phyloP scores from a whole-genome alignment of 208 protist species.

The Naegleria lovaniensis region DNA sequence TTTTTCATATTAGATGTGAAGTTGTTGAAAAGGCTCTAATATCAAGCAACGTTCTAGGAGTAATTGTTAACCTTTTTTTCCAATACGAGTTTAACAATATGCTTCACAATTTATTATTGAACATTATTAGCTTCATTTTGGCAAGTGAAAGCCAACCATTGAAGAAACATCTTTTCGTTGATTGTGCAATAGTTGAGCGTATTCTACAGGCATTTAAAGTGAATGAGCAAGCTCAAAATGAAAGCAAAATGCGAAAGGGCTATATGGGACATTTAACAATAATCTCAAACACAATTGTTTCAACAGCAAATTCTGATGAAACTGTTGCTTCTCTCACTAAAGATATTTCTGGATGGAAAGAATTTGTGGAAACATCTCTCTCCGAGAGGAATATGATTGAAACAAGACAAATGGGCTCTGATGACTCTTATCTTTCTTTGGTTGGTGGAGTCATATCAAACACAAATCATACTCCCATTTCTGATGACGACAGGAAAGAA shows the following conservation, averaged over 20 bases:
- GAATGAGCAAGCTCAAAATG: neutral
- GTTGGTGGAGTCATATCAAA: neutral
- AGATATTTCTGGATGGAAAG: neutral
- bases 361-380: neutral
- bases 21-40: neutral
- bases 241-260: neutral
- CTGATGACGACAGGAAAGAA: neutral
- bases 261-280: slow-evolving; percentile 25
- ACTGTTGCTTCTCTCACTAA: neutral
- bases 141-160: neutral
- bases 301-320: neutral
- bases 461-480: neutral
- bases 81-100: slow-evolving; percentile 17
- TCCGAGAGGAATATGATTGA: neutral
- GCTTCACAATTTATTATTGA: slow-evolving; percentile 14
- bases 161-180: neutral
- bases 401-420: neutral
- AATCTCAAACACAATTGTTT: slow-evolving; percentile 4
- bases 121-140: neutral
- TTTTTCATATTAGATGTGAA: slow-evolving; percentile 19
- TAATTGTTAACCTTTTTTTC: neutral
- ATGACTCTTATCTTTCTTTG: neutral
- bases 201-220: neutral
- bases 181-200: neutral
- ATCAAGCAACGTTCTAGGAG: neutral